Percentiles rank a stretch among this genome's conserved stretches.
Conservation (phyloP, 805 yeast genomes). For the Saccharomycopsis olivae region DNA sequence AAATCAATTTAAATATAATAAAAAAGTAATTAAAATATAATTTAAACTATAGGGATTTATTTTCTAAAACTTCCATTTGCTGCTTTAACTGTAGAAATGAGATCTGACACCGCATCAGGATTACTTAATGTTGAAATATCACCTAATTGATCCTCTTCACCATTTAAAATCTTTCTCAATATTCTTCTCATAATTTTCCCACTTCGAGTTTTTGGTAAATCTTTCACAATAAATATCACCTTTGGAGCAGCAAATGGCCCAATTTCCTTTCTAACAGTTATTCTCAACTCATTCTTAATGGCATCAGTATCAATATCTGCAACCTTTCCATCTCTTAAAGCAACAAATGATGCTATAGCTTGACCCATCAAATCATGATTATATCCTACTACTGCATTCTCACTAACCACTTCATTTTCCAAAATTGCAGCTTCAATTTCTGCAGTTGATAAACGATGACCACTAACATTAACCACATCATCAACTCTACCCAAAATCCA, state of each 20-base stretch:
- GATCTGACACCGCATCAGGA: slow-evolving; percentile 60
- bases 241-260: slow-evolving; percentile 87
- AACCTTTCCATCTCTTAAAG: slow-evolving; percentile 30
- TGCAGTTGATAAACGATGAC: slow-evolving; percentile 81
- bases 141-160: slow-evolving; percentile 74
- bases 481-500: slow-evolving; percentile 85
- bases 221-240: slow-evolving; percentile 57
- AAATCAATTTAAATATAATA: too few relatives aligned
- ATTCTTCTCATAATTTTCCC: slow-evolving; percentile 86
- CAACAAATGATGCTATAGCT: slow-evolving; percentile 75
- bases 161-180: slow-evolving; percentile 62
- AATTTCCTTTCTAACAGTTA: slow-evolving; percentile 67
- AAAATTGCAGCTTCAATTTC: slow-evolving; percentile 78
- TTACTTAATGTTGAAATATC: slow-evolving; percentile 70
- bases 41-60: too few relatives aligned
- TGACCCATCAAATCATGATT: slow-evolving; percentile 79
- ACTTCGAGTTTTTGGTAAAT: slow-evolving; percentile 77
- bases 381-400: slow-evolving; percentile 77
- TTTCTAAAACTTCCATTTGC: not conserved
- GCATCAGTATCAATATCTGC: slow-evolving; percentile 32
- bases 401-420: slow-evolving; percentile 62
- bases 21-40: too few relatives aligned
- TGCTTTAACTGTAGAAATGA: slow-evolving; percentile 38
- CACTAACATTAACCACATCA: slow-evolving; percentile 80
- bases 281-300: slow-evolving; percentile 49